Conservation (phyloP, 2,329 filamentous ascomycete genomes). For the Trichoderma koningii region DNA sequence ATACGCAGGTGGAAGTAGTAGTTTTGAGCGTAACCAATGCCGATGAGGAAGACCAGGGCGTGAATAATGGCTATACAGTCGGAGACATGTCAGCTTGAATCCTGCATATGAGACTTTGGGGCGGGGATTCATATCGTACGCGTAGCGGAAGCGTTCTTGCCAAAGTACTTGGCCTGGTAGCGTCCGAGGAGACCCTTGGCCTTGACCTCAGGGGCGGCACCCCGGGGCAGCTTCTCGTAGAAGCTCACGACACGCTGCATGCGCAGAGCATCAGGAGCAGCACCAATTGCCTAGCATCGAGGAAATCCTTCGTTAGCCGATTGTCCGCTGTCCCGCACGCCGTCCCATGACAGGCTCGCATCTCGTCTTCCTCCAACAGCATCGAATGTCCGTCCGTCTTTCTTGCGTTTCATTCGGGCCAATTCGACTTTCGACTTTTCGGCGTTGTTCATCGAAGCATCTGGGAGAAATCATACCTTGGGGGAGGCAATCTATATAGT, state of each 20-base stretch:
- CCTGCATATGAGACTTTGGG: not conserved
- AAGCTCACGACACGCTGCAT: conserved; percentile 98
- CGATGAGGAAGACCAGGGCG: conserved; percentile 73
- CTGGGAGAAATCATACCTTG: conserved; percentile 59
- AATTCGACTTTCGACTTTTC: not conserved
- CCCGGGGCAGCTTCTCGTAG: conserved; percentile 97
- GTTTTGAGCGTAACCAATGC: conserved; percentile 91
- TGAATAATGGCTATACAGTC: conserved; percentile 76
- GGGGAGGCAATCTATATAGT: conserved; percentile 72
- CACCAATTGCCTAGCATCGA: conserved; percentile 76
- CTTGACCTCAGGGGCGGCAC: conserved; percentile 80
- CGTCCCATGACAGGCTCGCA: not conserved
- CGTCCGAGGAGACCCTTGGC: conserved; percentile 79
- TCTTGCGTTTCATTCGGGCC: not conserved
- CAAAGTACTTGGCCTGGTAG: conserved; percentile 93
- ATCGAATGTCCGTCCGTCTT: not conserved
- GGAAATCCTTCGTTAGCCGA: conserved; percentile 21
- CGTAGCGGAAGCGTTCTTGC: conserved; percentile 84
- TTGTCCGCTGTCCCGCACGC: conserved; percentile 21
- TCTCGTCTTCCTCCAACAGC: not conserved
- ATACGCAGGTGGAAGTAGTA: conserved; percentile 99
- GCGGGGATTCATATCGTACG: conserved; percentile 61
- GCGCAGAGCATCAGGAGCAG: conserved; percentile 90
- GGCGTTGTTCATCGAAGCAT: not conserved
- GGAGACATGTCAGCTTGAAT: conserved; percentile 29